phyloP scores from a whole-genome alignment of 306 rosid genomes.

The Cucumis sativus region DNA sequence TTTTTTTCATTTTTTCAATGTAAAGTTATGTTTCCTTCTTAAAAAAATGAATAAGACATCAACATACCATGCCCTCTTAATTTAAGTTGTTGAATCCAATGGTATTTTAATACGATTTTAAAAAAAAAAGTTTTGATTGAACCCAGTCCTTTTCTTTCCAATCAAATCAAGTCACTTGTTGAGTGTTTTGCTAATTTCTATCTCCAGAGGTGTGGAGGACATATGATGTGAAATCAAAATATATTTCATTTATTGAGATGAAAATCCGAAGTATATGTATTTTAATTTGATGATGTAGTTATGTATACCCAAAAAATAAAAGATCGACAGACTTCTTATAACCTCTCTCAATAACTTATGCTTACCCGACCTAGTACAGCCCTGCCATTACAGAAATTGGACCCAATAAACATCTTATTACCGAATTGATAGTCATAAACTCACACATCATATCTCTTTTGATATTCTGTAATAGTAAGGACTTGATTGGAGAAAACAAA shows the following conservation, averaged over 20 bases:
- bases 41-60: too few relatives aligned
- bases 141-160: not conserved
- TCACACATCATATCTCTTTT: not conserved
- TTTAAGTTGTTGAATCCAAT: not conserved
- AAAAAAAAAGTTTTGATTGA: not conserved
- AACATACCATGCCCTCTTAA: not conserved
- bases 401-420: not conserved
- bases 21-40: too few relatives aligned
- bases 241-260: not conserved
- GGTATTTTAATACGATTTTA: not conserved
- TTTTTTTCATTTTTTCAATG: too few relatives aligned
- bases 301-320: not conserved
- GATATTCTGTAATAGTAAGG: not conserved
- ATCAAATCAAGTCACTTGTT: not conserved
- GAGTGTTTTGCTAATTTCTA: not conserved
- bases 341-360: not conserved
- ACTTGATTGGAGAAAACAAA: not conserved
- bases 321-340: not conserved
- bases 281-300: not conserved
- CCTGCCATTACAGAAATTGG: not conserved
- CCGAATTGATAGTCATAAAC: not conserved
- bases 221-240: not conserved
- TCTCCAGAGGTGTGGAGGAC: not conserved
- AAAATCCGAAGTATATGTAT: not conserved
- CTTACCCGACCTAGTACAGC: not conserved